A percentile compares a stretch with the other conserved stretches of the same genome.
phyloP scores from a whole-genome alignment of 495 filamentous ascomycete genomes.

The Annulohypoxylon moriforme region DNA sequence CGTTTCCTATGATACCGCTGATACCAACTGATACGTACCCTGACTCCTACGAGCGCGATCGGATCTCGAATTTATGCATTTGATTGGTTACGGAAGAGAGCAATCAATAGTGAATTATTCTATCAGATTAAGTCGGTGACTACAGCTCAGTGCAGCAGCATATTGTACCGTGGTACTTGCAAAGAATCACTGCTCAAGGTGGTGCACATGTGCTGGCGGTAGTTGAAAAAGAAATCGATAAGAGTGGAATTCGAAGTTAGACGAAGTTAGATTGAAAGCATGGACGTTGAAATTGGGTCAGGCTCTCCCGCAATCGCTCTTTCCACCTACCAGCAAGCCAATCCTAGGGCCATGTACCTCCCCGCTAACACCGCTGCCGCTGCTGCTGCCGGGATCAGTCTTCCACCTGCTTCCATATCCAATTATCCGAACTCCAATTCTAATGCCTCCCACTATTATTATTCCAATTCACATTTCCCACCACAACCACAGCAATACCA shows the following conservation, averaged over 20 bases:
- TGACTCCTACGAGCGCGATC: slow-evolving; percentile 15
- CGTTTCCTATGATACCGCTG: not conserved
- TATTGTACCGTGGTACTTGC: not conserved
- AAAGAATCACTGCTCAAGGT: not conserved
- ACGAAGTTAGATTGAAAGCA: slow-evolving; percentile 12
- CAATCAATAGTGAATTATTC: slow-evolving; percentile 3
- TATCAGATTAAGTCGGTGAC: not conserved
- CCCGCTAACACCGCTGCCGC: slow-evolving; percentile 27
- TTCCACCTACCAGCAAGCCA: slow-evolving; percentile 35
- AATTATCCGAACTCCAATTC: slow-evolving; percentile 12
- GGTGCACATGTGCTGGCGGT: not conserved
- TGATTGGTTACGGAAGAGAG: slow-evolving; percentile 3
- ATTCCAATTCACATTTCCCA: slow-evolving; percentile 17
- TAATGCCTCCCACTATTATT: slow-evolving; percentile 20
- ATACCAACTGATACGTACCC: slow-evolving; percentile 20
- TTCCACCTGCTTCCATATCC: slow-evolving; percentile 34
- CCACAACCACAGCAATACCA: slow-evolving; percentile 20
- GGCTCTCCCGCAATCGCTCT: slow-evolving; percentile 26
- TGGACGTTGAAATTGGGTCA: slow-evolving; percentile 42
- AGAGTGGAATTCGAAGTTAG: slow-evolving; percentile 1
- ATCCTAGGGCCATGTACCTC: slow-evolving; percentile 31
- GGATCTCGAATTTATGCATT: slow-evolving; percentile 19
- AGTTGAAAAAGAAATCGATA: slow-evolving; percentile 21
- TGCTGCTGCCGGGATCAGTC: slow-evolving; percentile 1
- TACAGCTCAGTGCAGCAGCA: not conserved